Conservation (phyloP, 768 basidiomycete species). For the Lyophyllum decastes region DNA sequence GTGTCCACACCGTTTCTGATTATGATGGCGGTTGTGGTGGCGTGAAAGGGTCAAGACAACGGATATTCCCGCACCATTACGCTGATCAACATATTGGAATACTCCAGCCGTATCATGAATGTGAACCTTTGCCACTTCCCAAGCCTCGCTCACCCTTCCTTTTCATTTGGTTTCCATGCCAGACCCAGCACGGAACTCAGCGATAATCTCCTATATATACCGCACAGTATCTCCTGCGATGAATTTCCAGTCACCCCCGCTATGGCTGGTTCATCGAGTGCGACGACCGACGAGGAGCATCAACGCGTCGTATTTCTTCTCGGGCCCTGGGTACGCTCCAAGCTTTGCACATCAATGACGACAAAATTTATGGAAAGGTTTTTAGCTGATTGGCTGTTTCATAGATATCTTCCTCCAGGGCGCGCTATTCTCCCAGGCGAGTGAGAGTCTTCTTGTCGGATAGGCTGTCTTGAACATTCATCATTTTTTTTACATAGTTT, state of each 20-base stretch:
- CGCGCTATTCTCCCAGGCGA: conserved; percentile 29
- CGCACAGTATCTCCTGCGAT: too few relatives aligned
- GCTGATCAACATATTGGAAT: too few relatives aligned
- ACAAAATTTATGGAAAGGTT: background rate
- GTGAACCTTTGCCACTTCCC: too few relatives aligned
- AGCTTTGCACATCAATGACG: background rate
- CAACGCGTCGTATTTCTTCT: conserved; percentile 26
- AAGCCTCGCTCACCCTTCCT: too few relatives aligned
- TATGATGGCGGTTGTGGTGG: too few relatives aligned
- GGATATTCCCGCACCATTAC: too few relatives aligned
- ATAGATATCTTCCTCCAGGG: conserved; percentile 31
- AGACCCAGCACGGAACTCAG: background rate
- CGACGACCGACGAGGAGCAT: conserved; percentile 26
- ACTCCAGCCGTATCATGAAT: too few relatives aligned
- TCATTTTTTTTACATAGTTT: conserved; percentile 20
- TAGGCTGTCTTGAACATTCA: background rate
- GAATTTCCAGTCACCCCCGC: background rate
- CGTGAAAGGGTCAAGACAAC: too few relatives aligned
- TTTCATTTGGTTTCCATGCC: background rate
- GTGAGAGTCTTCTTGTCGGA: background rate
- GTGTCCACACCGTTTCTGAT: too few relatives aligned
- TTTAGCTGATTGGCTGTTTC: conserved; percentile 29
- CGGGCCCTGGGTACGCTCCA: conserved; percentile 31
- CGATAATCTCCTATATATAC: background rate
- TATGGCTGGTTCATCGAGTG: background rate